phyloP scores from a whole-genome alignment of 805 yeast species.

The Myxozyma neotropica region DNA sequence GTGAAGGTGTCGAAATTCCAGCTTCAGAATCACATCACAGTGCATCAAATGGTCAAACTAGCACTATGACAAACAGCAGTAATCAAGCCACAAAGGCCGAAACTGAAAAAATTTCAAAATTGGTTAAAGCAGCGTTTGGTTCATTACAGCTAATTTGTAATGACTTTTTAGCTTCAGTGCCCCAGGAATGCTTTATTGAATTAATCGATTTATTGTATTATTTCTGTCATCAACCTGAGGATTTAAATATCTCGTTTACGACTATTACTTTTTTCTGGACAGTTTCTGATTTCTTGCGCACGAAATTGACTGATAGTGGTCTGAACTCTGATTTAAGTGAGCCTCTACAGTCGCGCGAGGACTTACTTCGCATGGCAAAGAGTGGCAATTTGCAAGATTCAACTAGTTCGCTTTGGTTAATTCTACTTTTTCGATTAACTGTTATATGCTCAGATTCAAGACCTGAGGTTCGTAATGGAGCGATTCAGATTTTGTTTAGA shows the following conservation, averaged over 20 bases:
- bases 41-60: not conserved
- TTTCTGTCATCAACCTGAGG: conserved; percentile 70
- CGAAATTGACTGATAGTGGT: conserved; percentile 24
- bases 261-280: conserved; percentile 92
- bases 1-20: conserved; percentile 7
- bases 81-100: conserved; percentile 19
- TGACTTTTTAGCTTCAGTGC: conserved; percentile 76
- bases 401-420: conserved; percentile 56
- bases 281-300: conserved; percentile 73
- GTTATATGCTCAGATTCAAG: conserved; percentile 65
- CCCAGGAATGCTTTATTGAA: conserved; percentile 61
- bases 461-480: conserved; percentile 84
- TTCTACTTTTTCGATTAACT: conserved; percentile 63
- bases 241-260: conserved; percentile 85
- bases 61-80: too few species aligned
- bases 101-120: conserved; percentile 19
- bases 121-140: conserved; percentile 63
- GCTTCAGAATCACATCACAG: not conserved
- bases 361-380: conserved; percentile 17
- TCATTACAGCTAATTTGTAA: conserved; percentile 81
- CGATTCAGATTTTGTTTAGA: conserved; percentile 84
- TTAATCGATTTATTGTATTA: conserved; percentile 72
- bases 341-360: conserved; percentile 22
- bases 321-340: conserved; percentile 26
- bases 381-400: conserved; percentile 14